Base-by-base conservation (phyloP, 345 rosid genomes). In the Schrenkiella parvula region DNA sequence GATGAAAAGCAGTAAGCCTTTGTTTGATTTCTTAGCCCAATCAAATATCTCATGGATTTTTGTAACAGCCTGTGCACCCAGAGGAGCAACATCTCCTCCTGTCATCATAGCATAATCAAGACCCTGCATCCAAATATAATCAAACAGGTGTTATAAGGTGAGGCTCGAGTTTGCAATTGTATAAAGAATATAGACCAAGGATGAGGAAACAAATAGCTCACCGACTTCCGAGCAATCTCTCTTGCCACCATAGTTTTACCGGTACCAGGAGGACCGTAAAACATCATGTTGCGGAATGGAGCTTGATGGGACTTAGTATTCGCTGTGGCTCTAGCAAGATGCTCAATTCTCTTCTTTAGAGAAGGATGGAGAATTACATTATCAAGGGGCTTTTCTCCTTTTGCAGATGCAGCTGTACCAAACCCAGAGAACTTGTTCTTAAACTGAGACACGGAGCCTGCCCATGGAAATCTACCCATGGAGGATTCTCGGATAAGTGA, bases 51-150 rank as follows among this genome's bases (percentile, higher is more conserved):
- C 82, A 78, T 95, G 98, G 70, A 91, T 91, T 79, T 95, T 95
- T 15, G 99, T 95, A 52, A 95, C 99, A 57, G 96, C 99, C 74
- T 91, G 93, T 28, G 92, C 80, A 57, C 98, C 99, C 3, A 95
- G 78, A 34, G 99, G 98, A 37, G 96, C 95, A 59, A 95, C 99
- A 83, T 95, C 99, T 64, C 99, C 97, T 72, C 99, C 99, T 0
- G 99, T 95, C 99, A 95, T 95, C 97, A 95, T 91, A 70, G 99
- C 97, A 86, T 95, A 91, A 82, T 91, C 97, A 65, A 95, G 83
- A 35, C 97, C 97, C 97, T 91, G 79, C 18, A 73, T 31, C 35
- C 79, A 37, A 63, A 70, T 3, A 17, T 6, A 41, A 46, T 7
- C 42, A 56, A 64, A 43, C 23, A 55, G 0, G 13, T 50, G 63